Evolutionary conservation across 495 filamentous ascomycete species (phyloP), one percentile per base, ranked within the genome.

Genomic region (Neurospora sublineolata): DNA sequence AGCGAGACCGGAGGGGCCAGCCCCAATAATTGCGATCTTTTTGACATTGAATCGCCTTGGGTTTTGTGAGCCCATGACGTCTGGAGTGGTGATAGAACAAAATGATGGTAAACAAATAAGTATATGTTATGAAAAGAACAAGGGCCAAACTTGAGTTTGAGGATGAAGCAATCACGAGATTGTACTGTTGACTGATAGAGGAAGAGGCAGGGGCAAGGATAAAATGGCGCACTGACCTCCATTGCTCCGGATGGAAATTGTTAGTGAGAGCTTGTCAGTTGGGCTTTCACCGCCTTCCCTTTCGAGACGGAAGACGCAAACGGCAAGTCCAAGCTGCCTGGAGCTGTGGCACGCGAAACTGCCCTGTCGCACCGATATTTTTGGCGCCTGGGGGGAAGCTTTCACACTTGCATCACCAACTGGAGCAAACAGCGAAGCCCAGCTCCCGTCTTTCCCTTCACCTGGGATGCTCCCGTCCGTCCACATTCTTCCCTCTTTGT

Each of bases 11-110:
- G 84, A 85, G 3, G 91, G 90, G 0, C 92, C 92, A 7, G 88
- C 92, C 18, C 92, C 92, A 73, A 94, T 85, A 33, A 94, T 83
- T 46, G 87, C 90, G 72, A 93, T 82, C 27, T 78, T 84, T 69
- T 81, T 80, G 69, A 90, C 82, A 69, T 77, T 39, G 77, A 85
- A 86, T 3, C 23, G 33, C 7, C 14, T 64, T 12, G 76, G 42
- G 4, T 41, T 40, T 14, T 73, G 69, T 10, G 78, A 79, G 9
- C 77, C 78, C 80, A 80, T 82, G 37, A 11, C 11, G 3, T 18
- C 14, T 16, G 52, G 1, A 16, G 14, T 1, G 18, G 20, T 44
- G 10, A 27, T 3, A 12, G 11, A 52, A 16, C 11, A 23, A 36
- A 52, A 33, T 18, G 42, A 52, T 1, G 10, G 41, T 33, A 27